These are phyloP conservation scores for Agaricus subrufescens DNA, from an alignment of 768 basidiomycete genomes.

Conservation along the genomic window DNA sequence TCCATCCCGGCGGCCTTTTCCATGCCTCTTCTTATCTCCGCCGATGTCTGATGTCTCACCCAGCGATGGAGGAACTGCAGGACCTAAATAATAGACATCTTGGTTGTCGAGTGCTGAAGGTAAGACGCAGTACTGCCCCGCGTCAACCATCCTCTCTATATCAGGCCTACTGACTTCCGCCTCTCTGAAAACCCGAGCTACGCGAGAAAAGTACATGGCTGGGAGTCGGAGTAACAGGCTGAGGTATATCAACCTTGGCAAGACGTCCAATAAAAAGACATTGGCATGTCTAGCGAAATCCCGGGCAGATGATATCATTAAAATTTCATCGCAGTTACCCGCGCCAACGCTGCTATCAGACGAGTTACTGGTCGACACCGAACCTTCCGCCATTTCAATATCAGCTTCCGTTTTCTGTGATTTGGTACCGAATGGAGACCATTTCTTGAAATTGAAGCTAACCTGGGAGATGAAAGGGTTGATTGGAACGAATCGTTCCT, in stretches of 20 bases:
- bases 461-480: slow-evolving; percentile 43
- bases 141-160: slow-evolving; percentile 50
- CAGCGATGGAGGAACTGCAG: not conserved
- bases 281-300: slow-evolving; percentile 16
- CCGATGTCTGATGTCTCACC: not conserved
- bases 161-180: slow-evolving; percentile 76
- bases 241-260: slow-evolving; percentile 40
- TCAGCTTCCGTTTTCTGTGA: slow-evolving; percentile 29
- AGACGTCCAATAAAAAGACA: slow-evolving; percentile 30
- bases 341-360: slow-evolving; percentile 17
- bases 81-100: not conserved
- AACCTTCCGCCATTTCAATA: slow-evolving; percentile 16
- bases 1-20: not conserved
- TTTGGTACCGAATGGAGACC: slow-evolving; percentile 12
- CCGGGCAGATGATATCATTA: slow-evolving; percentile 18
- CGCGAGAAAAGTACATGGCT: slow-evolving; percentile 74
- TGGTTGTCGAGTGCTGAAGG: slow-evolving; percentile 11
- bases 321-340: slow-evolving; percentile 25
- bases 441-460: slow-evolving; percentile 15
- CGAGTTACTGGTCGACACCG: slow-evolving; percentile 11
- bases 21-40: not conserved
- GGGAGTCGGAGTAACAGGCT: slow-evolving; percentile 64
- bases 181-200: slow-evolving; percentile 71
- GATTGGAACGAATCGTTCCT: slow-evolving; percentile 53
- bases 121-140: slow-evolving; percentile 12